Base-by-base conservation (phyloP, 2,329 filamentous ascomycete species). In the Penicillium freii region DNA sequence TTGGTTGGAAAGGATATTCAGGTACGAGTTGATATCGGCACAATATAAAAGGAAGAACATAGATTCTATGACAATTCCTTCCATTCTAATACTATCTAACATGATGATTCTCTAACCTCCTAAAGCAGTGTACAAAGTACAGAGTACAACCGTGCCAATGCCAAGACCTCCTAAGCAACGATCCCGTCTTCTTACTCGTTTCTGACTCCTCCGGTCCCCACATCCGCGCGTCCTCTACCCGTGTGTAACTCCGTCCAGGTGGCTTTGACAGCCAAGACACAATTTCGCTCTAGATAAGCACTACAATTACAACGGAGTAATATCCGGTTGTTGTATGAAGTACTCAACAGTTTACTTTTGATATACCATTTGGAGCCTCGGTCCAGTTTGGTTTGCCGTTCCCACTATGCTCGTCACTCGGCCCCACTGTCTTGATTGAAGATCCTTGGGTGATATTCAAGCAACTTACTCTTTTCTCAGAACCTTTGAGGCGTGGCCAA, bases 161-260 rank as follows among this genome's bases (percentile, higher is more conserved):
- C 64, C 64, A 66, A 66, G 61, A 55, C 52, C 10, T 13, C 10
- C 23, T 10, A 21, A 27, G 33, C 52, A 43, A 31, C 23, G 36
- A 34, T 39, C 23, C 31, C 46, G 13, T 23, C 21, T 19, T 58
- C 23, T 61, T 36, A 65, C 54, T 66, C 56, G 63, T 50, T 38
- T 4, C 31, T 51, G 46, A 43, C 47, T 11, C 31, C 48, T 52
- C 36, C 33, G 33, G 27, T 53, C 62, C 58, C 64, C 64, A 66
- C 63, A 49, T 66, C 64, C 64, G 56, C 63, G 63, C 64, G 64
- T 65, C 64, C 25, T 56, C 29, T 40, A 17, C 29, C 40, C 34
- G 48, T 44, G 23, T 51, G 39, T 36, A 47, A 45, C 19, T 47
- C 29, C 19, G 45, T 17, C 27, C 27, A 51, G 36, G 34, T 54